phyloP scores from a whole-genome alignment of 768 basidiomycete genomes.

The Pleurotus sapidus region DNA sequence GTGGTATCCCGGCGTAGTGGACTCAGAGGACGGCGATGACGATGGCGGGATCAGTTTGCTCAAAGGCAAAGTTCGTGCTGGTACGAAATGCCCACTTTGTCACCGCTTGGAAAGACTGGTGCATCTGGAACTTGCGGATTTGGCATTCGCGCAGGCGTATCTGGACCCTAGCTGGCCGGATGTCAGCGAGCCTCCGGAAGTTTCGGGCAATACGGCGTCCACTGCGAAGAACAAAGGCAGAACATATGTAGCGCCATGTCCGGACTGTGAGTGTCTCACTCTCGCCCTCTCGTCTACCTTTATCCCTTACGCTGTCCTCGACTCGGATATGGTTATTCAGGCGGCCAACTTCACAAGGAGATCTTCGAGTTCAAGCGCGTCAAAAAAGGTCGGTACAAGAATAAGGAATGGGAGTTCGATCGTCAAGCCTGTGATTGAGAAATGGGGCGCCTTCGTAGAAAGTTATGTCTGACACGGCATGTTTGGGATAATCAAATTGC shows the following conservation, averaged over 20 bases:
- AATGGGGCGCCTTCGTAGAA: constrained; percentile 52
- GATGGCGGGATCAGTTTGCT: constrained; percentile 44
- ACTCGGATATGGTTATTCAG: constrained; percentile 22
- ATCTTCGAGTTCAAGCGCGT: constrained; percentile 73
- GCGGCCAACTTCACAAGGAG: constrained; percentile 66
- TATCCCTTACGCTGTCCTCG: constrained; percentile 8
- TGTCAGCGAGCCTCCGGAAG: constrained; percentile 21
- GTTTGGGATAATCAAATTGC: not conserved
- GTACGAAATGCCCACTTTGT: constrained; percentile 60
- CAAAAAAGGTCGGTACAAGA: constrained; percentile 47
- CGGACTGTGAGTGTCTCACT: constrained; percentile 26
- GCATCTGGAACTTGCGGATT: constrained; percentile 76
- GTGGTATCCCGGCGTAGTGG: constrained; percentile 54
- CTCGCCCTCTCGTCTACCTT: not conserved
- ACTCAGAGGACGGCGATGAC: constrained; percentile 13
- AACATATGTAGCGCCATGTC: constrained; percentile 29
- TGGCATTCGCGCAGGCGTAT: constrained; percentile 57
- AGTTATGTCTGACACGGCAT: constrained; percentile 9
- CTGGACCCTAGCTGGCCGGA: constrained; percentile 48
- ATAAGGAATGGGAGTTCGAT: constrained; percentile 73
- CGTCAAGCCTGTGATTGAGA: constrained; percentile 73
- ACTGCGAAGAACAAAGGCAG: constrained; percentile 19
- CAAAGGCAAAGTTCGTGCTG: constrained; percentile 63
- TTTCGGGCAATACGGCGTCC: constrained; percentile 4
- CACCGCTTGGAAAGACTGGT: constrained; percentile 78